Percentiles rank a stretch among this genome's conserved stretches.
These are phyloP conservation scores for Chlamydomonas incerta DNA, from an alignment of 139 green algal genomes.

Conservation along the genomic window DNA sequence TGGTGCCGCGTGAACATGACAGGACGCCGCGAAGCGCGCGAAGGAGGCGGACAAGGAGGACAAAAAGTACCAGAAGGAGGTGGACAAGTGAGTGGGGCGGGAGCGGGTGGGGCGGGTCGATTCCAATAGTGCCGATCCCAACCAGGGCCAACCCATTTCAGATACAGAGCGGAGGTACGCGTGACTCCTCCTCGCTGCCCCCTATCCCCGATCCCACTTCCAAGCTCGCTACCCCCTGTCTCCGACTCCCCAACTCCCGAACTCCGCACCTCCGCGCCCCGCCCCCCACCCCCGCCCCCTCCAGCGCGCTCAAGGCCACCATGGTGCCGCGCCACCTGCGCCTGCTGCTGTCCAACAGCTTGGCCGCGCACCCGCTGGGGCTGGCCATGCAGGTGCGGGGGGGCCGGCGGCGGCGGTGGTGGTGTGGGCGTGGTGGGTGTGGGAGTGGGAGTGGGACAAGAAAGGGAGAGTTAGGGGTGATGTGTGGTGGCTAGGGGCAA, in stretches of 20 bases:
- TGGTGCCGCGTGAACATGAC: too few species aligned
- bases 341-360: conserved; percentile 15
- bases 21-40: neutral
- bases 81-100: conserved; percentile 6
- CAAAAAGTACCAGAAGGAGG: neutral
- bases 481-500: too few species aligned
- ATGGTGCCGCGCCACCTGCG: conserved; percentile 33
- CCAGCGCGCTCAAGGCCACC: conserved; percentile 27
- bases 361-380: conserved; percentile 23
- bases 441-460: too few species aligned
- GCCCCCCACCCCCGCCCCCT: too few species aligned
- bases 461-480: too few species aligned
- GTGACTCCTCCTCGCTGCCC: neutral
- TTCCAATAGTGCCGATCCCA: too few species aligned
- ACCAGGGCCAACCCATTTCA: too few species aligned
- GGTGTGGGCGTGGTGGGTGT: too few species aligned
- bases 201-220: neutral
- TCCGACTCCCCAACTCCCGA: too few species aligned
- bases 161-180: neutral
- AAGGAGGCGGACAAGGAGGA: conserved; percentile 36
- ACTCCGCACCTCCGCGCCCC: too few species aligned
- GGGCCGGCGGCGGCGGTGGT: too few species aligned
- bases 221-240: neutral
- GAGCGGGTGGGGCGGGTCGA: neutral
- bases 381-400: neutral